Base-by-base conservation (phyloP, 441 rosid species). In the Macaranga tanarius region DNA sequence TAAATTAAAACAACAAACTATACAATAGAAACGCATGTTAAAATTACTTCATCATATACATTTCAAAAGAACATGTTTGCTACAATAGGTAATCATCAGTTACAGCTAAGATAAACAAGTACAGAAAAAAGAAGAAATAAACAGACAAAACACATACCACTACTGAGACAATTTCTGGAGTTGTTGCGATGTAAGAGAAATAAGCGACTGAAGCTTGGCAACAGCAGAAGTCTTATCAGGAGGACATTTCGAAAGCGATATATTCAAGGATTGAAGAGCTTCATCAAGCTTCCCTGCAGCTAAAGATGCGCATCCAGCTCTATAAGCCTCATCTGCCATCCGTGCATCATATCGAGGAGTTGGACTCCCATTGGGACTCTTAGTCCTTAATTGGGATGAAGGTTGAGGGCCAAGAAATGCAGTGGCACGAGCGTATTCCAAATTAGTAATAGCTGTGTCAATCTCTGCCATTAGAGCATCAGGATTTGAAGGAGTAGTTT, bases 151-250 rank as follows among this genome's bases (percentile, higher is more conserved):
- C 16, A 55, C 59, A 28, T 40, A 55, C 60, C 56, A 22, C 10
- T 22, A 34, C 45, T 10, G 34, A 62, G 50, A 57, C 42, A 83
- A 62, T 74, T 74, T 86, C 23, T 69, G 84, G 65, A 88, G 87
- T 62, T 86, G 87, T 66, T 80, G 82, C 56, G 88, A 85, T 8
- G 83, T 80, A 62, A 84, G 87, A 68, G 89, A 85, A 47, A 89
- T 88, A 45, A 86, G 89, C 55, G 92, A 85, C 69, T 83, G 88
- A 75, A 85, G 92, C 82, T 86, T 90, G 48, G 87, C 83, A 66
- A 84, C 85, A 50, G 92, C 92, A 54, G 90, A 84, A 40, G 83
- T 81, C 81, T 84, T 85, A 69, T 90, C 95, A 19, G 92, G 96
- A 4, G 90, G 96, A 67, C 92, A 90, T 72, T 84, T 88, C 7